A percentile compares a stretch with the other conserved stretches of the same genome.
phyloP scores from a whole-genome alignment of 176 grass and related monocot genomes.

The Miscanthus lutarioriparius region DNA sequence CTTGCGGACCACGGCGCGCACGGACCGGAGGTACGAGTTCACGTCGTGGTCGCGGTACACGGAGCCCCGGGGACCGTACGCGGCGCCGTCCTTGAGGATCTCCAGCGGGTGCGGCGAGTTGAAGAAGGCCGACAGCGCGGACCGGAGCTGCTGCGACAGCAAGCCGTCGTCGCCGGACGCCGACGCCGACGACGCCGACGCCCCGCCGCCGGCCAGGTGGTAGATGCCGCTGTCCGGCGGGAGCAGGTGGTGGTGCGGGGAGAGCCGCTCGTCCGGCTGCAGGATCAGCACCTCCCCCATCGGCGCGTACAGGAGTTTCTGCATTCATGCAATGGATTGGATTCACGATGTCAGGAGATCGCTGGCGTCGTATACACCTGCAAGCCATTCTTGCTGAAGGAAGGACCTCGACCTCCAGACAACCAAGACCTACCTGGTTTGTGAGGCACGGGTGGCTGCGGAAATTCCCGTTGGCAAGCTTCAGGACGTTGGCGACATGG shows the following conservation, averaged over 20 bases:
- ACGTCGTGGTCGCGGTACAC: constrained; percentile 90
- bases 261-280: constrained; percentile 79
- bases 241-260: constrained; percentile 87
- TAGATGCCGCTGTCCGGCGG: constrained; percentile 75
- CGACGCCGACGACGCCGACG: not conserved
- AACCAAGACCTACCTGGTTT: constrained; percentile 53
- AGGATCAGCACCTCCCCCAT: constrained; percentile 88
- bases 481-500: constrained; percentile 81
- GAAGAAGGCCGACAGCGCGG: constrained; percentile 71
- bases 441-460: constrained; percentile 76
- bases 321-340: not conserved
- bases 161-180: constrained; percentile 20
- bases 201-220: constrained; percentile 28
- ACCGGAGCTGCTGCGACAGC: constrained; percentile 41
- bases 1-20: constrained; percentile 63
- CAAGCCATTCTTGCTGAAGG: not conserved
- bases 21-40: constrained; percentile 71
- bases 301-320: constrained; percentile 92
- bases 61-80: constrained; percentile 71
- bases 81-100: constrained; percentile 69
- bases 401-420: not conserved
- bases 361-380: not conserved
- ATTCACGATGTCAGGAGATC: not conserved
- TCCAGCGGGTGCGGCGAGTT: constrained; percentile 93
- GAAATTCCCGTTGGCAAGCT: constrained; percentile 85